Evolutionary conservation across 805 yeast species (phyloP), one percentile per base, ranked within the genome.

Genomic region (Metschnikowia reukaufii): DNA sequence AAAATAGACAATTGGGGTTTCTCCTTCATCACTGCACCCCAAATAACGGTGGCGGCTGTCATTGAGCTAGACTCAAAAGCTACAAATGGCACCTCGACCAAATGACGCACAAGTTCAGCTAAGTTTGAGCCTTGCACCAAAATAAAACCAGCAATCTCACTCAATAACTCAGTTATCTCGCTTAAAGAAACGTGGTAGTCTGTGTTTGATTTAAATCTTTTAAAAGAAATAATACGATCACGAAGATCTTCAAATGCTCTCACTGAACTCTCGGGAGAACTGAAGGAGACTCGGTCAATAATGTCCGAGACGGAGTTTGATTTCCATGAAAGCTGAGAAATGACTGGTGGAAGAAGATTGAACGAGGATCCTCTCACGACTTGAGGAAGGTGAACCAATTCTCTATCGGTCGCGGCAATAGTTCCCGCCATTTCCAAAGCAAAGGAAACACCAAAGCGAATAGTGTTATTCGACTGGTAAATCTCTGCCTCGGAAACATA

Each of bases 391-490:
- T 77, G 76, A 2, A 80, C 75, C 23, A 84, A 64, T 57, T 86
- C 94, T 36, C 83, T 70, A 57, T 88, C 95, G 23, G 74, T 74
- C 16, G 83, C 74, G n/a, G 83, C 67, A 10, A 88, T 77, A 4
- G 78, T 64, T 4, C 94, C 89, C 1, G 96, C 96, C 83, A 89
- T 78, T 54, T 88, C 94, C 48, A 91, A 70, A 0, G 99, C 98
- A 73, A 92, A 88, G 0, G 96, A 84, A 40, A 90, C 84, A 45
- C 98, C 98, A 58, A 78, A 83, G 47, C 86, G 84, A 35, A 87
- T 77, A 6, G 42, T 51, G 21, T 44, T 47, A 27, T 30, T 61
- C n/a, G 52, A 36, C 36, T 50, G 59, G 36, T 48, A 51, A 42
- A 38, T 54, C 29, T 55, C 65, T 17, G 53, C 33, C 13, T 58